Evolutionary conservation across 495 filamentous ascomycete species (phyloP).

Genomic region (Trichoderma gamsii): DNA sequence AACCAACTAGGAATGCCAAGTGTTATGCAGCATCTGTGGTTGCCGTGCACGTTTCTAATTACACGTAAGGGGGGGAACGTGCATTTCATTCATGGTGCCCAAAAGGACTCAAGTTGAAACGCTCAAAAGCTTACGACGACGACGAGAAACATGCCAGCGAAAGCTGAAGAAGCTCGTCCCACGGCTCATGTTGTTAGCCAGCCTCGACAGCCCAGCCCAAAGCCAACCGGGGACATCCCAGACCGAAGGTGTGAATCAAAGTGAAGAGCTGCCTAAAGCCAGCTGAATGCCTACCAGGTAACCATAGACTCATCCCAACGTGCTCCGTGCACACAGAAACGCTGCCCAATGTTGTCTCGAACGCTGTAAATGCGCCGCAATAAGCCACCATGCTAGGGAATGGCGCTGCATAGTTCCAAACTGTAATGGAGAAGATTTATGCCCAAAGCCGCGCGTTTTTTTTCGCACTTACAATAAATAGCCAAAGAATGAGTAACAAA

Average conservation of each 20-base stretch:
- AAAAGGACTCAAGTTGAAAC: slow-evolving; percentile 10
- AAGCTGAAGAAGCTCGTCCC: background rate
- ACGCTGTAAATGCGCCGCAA: background rate
- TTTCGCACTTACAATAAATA: background rate
- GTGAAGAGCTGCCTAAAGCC: background rate
- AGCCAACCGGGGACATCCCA: slow-evolving; percentile 1
- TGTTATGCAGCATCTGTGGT: background rate
- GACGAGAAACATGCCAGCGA: background rate
- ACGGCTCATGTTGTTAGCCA: background rate
- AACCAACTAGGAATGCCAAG: slow-evolving; percentile 2
- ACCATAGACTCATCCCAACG: background rate
- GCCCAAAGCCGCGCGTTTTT: background rate
- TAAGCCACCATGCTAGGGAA: background rate
- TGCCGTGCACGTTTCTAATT: background rate
- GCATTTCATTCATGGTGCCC: background rate
- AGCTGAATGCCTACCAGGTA: background rate
- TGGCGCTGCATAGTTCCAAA: background rate
- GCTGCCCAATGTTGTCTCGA: background rate
- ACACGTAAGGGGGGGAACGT: background rate
- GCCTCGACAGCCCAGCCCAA: background rate
- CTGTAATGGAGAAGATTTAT: background rate
- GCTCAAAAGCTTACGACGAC: background rate
- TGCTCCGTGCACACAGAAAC: background rate
- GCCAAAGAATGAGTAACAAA: background rate
- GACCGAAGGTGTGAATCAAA: background rate